These are phyloP conservation scores for Elsinoe necatrix DNA, from an alignment of 2,329 filamentous ascomycete genomes.

Conservation along the genomic window DNA sequence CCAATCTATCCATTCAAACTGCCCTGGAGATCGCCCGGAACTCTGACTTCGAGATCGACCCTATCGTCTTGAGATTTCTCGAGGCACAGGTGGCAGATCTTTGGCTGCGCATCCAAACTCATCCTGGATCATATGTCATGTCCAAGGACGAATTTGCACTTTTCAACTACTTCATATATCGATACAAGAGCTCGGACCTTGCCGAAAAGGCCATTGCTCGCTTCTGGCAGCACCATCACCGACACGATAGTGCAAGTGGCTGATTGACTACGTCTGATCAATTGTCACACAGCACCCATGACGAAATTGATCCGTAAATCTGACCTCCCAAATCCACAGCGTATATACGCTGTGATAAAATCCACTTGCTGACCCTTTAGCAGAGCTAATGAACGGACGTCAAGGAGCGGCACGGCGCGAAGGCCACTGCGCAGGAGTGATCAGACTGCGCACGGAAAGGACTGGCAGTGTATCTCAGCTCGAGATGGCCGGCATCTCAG, in stretches of 20 bases:
- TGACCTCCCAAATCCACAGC: not conserved
- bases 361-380: not conserved
- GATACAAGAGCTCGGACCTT: conserved; percentile 48
- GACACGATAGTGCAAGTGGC: conserved; percentile 3
- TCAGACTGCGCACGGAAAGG: not conserved
- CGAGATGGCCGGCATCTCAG: too few species aligned
- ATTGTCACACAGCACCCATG: too few species aligned
- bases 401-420: not conserved
- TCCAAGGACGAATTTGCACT: conserved; percentile 70
- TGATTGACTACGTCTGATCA: not conserved
- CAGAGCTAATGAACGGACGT: not conserved
- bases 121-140: conserved; percentile 65
- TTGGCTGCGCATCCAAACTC: conserved; percentile 57
- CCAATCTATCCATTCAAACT: conserved; percentile 47
- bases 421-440: not conserved
- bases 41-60: conserved; percentile 58
- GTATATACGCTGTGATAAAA: not conserved
- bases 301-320: not conserved
- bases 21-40: conserved; percentile 71
- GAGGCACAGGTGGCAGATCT: conserved; percentile 55
- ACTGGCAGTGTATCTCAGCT: too few species aligned
- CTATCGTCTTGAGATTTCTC: conserved; percentile 55
- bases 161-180: conserved; percentile 73
- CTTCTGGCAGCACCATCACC: conserved; percentile 45
- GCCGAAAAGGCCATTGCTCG: conserved; percentile 47